Evolutionary conservation across 108 stramenopile species (phyloP).

Genomic region (Cyclotella baltica): DNA sequence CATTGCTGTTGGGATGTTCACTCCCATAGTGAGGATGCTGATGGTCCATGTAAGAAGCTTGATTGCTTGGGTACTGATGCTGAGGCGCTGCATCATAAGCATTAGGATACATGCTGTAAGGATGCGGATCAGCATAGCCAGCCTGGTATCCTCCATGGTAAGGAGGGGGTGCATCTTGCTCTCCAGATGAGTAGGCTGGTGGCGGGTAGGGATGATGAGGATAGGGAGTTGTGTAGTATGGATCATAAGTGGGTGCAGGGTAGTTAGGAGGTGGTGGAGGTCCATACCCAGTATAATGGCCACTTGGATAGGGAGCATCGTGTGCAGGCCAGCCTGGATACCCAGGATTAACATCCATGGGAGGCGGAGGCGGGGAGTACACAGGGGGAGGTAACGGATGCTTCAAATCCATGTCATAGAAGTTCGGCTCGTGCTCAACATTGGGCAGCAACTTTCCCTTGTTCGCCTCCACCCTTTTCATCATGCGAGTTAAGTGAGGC

Average conservation of each 20-base stretch:
- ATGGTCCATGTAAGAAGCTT: no score
- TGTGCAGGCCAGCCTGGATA: no score
- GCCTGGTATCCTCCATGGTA: background rate
- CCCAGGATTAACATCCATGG: background rate
- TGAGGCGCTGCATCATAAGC: no score
- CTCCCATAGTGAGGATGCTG: no score
- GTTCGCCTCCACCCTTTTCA: constrained; percentile 34
- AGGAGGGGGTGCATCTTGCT: background rate
- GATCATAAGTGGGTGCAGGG: background rate
- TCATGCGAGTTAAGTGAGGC: constrained; percentile 31
- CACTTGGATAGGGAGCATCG: background rate
- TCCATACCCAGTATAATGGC: background rate
- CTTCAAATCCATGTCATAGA: constrained; percentile 29
- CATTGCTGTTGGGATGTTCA: no score
- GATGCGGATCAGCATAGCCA: background rate
- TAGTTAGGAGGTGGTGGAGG: background rate
- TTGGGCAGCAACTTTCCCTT: constrained; percentile 27
- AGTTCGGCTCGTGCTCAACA: constrained; percentile 40
- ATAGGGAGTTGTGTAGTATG: no score
- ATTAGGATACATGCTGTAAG: background rate
- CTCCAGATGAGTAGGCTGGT: background rate
- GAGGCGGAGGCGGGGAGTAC: background rate
- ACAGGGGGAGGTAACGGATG: constrained; percentile 23
- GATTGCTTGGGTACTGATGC: no score
- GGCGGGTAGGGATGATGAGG: constrained; percentile 1